Percentiles rank a stretch among this genome's conserved stretches.
phyloP scores from a whole-genome alignment of 2,329 filamentous ascomycete genomes.

The Colletotrichum navitas region DNA sequence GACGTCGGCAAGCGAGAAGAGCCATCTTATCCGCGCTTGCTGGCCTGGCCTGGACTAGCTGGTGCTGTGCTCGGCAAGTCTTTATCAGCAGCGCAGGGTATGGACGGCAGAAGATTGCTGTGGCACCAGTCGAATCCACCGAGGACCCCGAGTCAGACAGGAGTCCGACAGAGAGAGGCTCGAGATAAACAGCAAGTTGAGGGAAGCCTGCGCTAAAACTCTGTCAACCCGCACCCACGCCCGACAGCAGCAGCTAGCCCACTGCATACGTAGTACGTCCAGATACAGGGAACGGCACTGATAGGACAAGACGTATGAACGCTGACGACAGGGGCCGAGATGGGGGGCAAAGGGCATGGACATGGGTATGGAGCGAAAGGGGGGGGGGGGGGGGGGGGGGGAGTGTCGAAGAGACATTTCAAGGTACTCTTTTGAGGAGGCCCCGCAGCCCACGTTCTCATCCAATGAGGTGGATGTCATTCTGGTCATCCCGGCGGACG shows the following conservation, averaged over 20 bases:
- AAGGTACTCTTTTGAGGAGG: constrained; percentile 19
- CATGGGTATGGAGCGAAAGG: constrained; percentile 24
- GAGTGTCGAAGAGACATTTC: constrained; percentile 5
- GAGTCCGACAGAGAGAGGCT: not conserved
- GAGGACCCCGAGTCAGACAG: constrained; percentile 38
- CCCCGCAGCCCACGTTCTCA: constrained; percentile 22
- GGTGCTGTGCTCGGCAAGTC: constrained; percentile 30
- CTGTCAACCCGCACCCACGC: constrained; percentile 11
- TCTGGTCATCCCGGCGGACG: constrained; percentile 38
- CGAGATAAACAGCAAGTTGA: constrained; percentile 37
- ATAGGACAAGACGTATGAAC: constrained; percentile 22
- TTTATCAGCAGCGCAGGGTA: constrained; percentile 25
- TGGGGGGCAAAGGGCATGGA: constrained; percentile 27
- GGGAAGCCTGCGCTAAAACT: constrained; percentile 31
- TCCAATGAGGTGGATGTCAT: constrained; percentile 41
- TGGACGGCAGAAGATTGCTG: constrained; percentile 37
- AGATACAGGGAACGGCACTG: constrained; percentile 20
- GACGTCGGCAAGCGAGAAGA: constrained; percentile 20
- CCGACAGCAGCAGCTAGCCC: not conserved
- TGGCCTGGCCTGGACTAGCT: not conserved
- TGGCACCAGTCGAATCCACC: constrained; percentile 40
- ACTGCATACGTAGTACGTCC: not conserved
- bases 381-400: not conserved
- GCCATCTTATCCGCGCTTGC: constrained; percentile 2
- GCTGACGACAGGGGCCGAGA: constrained; percentile 8